Conservation (phyloP, 495 filamentous ascomycete species). For the Aspergillus nidulans region DNA sequence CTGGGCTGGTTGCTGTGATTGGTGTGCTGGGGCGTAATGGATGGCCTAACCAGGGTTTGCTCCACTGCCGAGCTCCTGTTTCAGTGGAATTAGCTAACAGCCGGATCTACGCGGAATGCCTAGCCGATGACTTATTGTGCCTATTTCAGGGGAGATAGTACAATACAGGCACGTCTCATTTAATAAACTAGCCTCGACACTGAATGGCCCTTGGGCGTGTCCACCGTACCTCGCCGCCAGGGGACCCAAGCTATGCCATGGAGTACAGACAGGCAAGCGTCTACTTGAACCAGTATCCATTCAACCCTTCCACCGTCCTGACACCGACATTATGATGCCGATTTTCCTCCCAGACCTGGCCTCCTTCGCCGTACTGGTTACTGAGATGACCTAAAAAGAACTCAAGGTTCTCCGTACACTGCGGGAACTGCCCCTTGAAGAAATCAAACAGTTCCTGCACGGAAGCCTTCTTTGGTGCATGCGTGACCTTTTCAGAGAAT, state of each 20-base stretch:
- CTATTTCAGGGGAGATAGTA: too few relatives aligned
- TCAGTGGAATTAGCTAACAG: too few relatives aligned
- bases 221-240: too few relatives aligned
- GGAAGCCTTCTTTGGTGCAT: conserved; percentile 16
- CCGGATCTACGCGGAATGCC: too few relatives aligned
- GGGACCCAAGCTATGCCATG: not conserved
- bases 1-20: too few relatives aligned
- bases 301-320: conserved; percentile 12
- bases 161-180: too few relatives aligned
- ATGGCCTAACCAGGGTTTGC: too few relatives aligned
- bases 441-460: conserved; percentile 25
- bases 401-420: conserved; percentile 15
- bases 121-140: too few relatives aligned
- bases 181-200: too few relatives aligned
- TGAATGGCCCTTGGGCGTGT: too few relatives aligned
- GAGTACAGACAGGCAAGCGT: not conserved
- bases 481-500: conserved; percentile 23
- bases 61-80: too few relatives aligned
- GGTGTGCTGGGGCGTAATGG: too few relatives aligned
- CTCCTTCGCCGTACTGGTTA: conserved; percentile 22
- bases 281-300: conserved; percentile 9
- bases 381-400: conserved; percentile 22
- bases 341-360: conserved; percentile 24
- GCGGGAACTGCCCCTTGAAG: conserved; percentile 23
- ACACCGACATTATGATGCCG: conserved; percentile 14